Evolutionary conservation across 345 rosid species (phyloP).

Genomic region (Ricinus communis): DNA sequence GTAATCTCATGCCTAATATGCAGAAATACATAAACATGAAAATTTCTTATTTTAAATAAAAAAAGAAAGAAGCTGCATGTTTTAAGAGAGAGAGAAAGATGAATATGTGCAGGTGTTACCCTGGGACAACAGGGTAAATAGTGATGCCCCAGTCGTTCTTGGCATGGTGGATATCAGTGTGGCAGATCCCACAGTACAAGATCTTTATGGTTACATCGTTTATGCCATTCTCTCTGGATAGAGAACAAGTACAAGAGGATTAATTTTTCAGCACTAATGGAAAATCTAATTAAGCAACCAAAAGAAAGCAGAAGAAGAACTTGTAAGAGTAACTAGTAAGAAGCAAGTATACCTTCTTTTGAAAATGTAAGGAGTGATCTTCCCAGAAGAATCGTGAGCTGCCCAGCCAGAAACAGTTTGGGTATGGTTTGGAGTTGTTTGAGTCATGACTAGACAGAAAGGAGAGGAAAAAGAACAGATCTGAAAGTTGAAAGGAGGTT

Average conservation of each 20-base stretch:
- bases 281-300: too few species aligned
- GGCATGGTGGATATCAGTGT: constrained; percentile 67
- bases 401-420: constrained; percentile 60
- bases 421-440: constrained; percentile 53
- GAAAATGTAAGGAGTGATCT: constrained; percentile 45
- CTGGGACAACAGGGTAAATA: constrained; percentile 77
- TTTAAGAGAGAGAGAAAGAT: neutral
- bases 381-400: constrained; percentile 51
- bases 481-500: neutral
- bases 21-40: neutral
- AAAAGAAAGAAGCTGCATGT: neutral
- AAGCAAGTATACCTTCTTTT: constrained; percentile 43
- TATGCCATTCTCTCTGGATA: constrained; percentile 59
- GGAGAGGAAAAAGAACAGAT: neutral
- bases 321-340: neutral
- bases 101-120: constrained; percentile 31
- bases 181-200: constrained; percentile 78
- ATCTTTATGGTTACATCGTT: constrained; percentile 72
- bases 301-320: too few species aligned
- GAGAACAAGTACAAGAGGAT: neutral
- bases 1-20: constrained; percentile 56
- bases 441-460: constrained; percentile 34
- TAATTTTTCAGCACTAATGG: too few species aligned
- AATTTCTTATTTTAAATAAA: neutral
- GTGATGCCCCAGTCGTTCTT: constrained; percentile 82